Conservation (phyloP, 148 eudicot genomes). For the Camellia sinensis region DNA sequence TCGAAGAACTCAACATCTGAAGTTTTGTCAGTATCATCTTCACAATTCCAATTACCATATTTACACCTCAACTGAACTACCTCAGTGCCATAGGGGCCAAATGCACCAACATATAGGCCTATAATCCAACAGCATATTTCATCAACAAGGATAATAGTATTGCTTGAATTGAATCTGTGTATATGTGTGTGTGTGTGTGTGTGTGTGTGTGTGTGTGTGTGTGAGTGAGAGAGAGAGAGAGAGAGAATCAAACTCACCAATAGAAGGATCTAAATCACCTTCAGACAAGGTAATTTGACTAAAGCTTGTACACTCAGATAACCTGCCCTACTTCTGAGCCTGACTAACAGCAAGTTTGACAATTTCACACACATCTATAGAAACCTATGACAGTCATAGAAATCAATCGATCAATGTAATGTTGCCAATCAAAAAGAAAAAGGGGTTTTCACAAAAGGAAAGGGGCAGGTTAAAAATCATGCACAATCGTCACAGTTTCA, state of each 20-base stretch:
- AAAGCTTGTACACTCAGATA: slow-evolving; percentile 74
- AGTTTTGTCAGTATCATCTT: slow-evolving; percentile 45
- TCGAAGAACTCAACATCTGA: slow-evolving; percentile 84
- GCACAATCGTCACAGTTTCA: neutral
- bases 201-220: neutral
- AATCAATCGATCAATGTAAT: slow-evolving; percentile 2
- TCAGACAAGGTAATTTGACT: slow-evolving; percentile 61
- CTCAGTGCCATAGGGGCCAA: slow-evolving; percentile 94
- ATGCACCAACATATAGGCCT: slow-evolving; percentile 96
- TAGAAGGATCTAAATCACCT: slow-evolving; percentile 84
- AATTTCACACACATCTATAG: slow-evolving; percentile 74
- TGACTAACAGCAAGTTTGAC: slow-evolving; percentile 77
- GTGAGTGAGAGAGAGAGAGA: slow-evolving; percentile 10
- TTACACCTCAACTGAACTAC: slow-evolving; percentile 89
- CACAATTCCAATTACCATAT: slow-evolving; percentile 83
- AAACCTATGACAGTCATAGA: slow-evolving; percentile 41
- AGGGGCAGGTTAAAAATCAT: neutral
- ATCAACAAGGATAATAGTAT: neutral
- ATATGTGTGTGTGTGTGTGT: neutral
- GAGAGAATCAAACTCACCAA: slow-evolving; percentile 47
- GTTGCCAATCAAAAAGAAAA: neutral
- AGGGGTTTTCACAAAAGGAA: neutral
- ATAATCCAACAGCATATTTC: slow-evolving; percentile 16
- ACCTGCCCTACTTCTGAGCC: slow-evolving; percentile 67
- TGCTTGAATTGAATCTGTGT: neutral